Percentiles rank a stretch among this genome's conserved stretches.
Conservation (phyloP, 208 protist species). For the Trypanosoma caninum region DNA sequence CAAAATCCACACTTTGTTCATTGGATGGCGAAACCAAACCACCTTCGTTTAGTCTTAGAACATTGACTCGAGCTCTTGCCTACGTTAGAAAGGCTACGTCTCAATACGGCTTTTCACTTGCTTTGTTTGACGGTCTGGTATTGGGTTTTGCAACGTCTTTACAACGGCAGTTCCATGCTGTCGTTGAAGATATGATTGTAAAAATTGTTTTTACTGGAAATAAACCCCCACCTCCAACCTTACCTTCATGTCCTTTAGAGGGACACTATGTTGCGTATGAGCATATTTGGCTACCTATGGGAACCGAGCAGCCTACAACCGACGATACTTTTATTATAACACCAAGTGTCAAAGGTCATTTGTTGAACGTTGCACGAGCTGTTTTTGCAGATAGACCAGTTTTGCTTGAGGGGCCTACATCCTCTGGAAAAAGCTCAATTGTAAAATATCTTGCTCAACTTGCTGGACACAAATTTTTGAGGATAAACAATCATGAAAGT, state of each 20-base stretch:
- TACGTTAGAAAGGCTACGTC: conserved; percentile 86
- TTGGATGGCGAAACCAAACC: conserved; percentile 90
- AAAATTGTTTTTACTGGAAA: conserved; percentile 84
- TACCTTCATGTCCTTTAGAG: conserved; percentile 33
- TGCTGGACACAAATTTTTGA: conserved; percentile 98
- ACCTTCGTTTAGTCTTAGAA: conserved; percentile 97
- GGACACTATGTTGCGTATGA: conserved; percentile 87
- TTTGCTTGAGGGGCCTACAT: conserved; percentile 98
- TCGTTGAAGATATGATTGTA: conserved; percentile 89
- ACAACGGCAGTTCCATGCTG: conserved; percentile 73
- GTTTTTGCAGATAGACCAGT: conserved; percentile 96
- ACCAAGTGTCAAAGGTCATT: conserved; percentile 89
- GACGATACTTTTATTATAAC: conserved; percentile 96
- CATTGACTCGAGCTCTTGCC: conserved; percentile 95
- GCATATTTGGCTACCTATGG: conserved; percentile 94
- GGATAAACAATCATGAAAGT: conserved; percentile 99
- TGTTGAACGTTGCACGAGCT: conserved; percentile 94
- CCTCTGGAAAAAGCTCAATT: conserved; percentile 99
- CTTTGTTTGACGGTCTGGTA: conserved; percentile 95
- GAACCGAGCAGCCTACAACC: conserved; percentile 38
- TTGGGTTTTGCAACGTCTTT: conserved; percentile 97
- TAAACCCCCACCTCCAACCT: conserved; percentile 49
- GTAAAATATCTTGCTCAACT: conserved; percentile 98
- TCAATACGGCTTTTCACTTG: conserved; percentile 93
- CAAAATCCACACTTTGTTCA: conserved; percentile 88